These are phyloP conservation scores for Mycena rebaudengoi DNA, from an alignment of 768 basidiomycete species.

Conservation along the genomic window DNA sequence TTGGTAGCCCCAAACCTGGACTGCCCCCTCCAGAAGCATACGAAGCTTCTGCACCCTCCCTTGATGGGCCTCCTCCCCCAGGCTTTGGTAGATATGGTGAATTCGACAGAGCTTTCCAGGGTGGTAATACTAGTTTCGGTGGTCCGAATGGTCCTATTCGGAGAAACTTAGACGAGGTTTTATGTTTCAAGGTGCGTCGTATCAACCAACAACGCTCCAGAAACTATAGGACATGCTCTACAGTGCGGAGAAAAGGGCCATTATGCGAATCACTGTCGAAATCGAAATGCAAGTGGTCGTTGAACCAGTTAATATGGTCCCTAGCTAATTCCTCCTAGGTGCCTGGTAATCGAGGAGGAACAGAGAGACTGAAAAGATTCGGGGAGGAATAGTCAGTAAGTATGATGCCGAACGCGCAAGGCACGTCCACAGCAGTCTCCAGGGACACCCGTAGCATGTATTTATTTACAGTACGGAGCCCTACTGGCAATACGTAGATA, in stretches of 20 bases:
- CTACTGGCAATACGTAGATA: too few relatives aligned
- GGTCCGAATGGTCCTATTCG: conserved; percentile 51
- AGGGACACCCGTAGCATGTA: too few relatives aligned
- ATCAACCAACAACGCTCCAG: background rate
- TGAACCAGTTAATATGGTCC: background rate
- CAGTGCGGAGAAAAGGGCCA: conserved; percentile 94
- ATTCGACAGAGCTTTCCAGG: conserved; percentile 65
- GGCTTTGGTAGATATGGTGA: conserved; percentile 89
- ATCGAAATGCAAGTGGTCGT: conserved; percentile 63
- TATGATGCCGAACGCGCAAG: background rate
- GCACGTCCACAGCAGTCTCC: background rate
- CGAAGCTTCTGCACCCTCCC: conserved; percentile 77
- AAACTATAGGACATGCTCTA: too few relatives aligned
- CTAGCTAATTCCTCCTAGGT: conserved; percentile 35
- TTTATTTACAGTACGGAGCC: too few relatives aligned
- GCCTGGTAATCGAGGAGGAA: conserved; percentile 89
- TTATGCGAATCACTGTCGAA: conserved; percentile 93
- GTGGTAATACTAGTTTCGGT: conserved; percentile 36
- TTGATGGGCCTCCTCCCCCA: conserved; percentile 88
- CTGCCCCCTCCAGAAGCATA: conserved; percentile 78
- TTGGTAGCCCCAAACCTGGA: conserved; percentile 76
- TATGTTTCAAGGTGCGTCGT: conserved; percentile 81
- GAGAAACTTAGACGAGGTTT: conserved; percentile 82
- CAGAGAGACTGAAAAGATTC: conserved; percentile 63
- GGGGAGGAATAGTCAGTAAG: conserved; percentile 35